phyloP scores from a whole-genome alignment of 176 grass and related monocot genomes.

The Oryza glaberrima region DNA sequence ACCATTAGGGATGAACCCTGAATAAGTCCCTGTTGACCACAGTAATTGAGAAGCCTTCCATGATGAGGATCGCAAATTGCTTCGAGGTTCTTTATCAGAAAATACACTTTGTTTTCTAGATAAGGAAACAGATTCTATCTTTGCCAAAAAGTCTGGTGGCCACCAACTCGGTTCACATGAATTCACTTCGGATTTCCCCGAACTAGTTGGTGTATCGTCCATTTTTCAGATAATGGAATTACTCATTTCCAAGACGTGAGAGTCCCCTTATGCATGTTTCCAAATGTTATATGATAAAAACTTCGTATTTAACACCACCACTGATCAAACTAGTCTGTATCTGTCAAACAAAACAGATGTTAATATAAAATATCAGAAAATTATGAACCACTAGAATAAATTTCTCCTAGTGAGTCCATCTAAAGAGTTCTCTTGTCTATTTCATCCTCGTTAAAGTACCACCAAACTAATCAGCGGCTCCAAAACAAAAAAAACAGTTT shows the following conservation, averaged over 20 bases:
- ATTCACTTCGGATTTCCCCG: constrained; percentile 59
- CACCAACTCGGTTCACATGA: constrained; percentile 76
- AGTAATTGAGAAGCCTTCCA: constrained; percentile 85
- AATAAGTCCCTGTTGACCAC: constrained; percentile 88
- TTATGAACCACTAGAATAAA: constrained; percentile 22
- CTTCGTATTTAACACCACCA: constrained; percentile 12
- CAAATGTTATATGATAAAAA: constrained; percentile 9
- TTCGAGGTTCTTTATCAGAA: constrained; percentile 52
- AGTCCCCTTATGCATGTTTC: constrained; percentile 43
- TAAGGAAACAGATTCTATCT: constrained; percentile 82
- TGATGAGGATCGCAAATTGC: constrained; percentile 45
- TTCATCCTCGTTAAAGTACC: constrained; percentile 10
- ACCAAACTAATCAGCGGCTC: constrained; percentile 6
- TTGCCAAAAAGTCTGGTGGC: constrained; percentile 74
- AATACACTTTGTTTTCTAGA: constrained; percentile 60
- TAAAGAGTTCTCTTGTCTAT: constrained; percentile 29
- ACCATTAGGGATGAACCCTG: constrained; percentile 86
- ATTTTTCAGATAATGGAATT: constrained; percentile 52
- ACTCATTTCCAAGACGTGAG: constrained; percentile 34
- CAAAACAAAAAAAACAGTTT: not conserved
- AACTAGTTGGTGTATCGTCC: constrained; percentile 74
- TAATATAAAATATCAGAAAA: constrained; percentile 39
- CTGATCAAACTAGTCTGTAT: constrained; percentile 31
- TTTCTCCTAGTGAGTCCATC: not conserved
- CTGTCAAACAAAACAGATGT: constrained; percentile 40